Evolutionary conservation across 805 yeast species (phyloP).

Genomic region (Candida rishiriensis): DNA sequence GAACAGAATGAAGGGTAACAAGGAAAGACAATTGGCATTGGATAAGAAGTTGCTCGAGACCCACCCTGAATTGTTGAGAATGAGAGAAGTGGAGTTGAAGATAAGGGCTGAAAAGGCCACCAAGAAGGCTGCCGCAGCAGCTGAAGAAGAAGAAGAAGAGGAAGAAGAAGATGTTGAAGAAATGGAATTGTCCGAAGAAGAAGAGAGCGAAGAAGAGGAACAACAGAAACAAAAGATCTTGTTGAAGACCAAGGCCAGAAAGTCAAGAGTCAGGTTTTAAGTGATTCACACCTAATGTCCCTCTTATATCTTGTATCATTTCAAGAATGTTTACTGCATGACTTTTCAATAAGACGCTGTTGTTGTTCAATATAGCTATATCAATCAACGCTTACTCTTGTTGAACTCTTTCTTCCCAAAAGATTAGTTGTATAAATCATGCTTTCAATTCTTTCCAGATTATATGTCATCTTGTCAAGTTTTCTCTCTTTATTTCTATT

Average conservation of each 20-base stretch:
- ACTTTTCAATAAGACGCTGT: too few relatives aligned
- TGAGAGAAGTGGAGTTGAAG: slow-evolving; percentile 90
- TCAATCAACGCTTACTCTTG: too few relatives aligned
- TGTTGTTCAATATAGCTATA: too few relatives aligned
- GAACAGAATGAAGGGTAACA: slow-evolving; percentile 98
- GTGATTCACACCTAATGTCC: not conserved
- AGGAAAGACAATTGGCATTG: slow-evolving; percentile 74
- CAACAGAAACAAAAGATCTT: slow-evolving; percentile 46
- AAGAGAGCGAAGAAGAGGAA: slow-evolving; percentile 37
- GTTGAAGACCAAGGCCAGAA: slow-evolving; percentile 60
- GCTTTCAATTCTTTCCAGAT: too few relatives aligned
- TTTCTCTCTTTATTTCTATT: too few relatives aligned
- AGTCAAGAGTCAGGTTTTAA: slow-evolving; percentile 41
- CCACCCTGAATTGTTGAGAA: slow-evolving; percentile 83
- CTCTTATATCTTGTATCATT: too few relatives aligned
- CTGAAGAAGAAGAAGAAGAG: slow-evolving; percentile 41
- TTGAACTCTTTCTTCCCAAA: too few relatives aligned
- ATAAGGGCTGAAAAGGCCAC: slow-evolving; percentile 68
- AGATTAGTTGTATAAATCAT: too few relatives aligned
- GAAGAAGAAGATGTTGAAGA: slow-evolving; percentile 45
- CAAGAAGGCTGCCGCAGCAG: slow-evolving; percentile 47
- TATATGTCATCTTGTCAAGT: too few relatives aligned
- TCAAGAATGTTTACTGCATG: too few relatives aligned
- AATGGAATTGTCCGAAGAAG: slow-evolving; percentile 34
- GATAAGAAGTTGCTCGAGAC: slow-evolving; percentile 86